A percentile compares a stretch with the other conserved stretches of the same genome.
Conservation (phyloP, 164 flowering plant genomes). For the Kingdonia uniflora region DNA sequence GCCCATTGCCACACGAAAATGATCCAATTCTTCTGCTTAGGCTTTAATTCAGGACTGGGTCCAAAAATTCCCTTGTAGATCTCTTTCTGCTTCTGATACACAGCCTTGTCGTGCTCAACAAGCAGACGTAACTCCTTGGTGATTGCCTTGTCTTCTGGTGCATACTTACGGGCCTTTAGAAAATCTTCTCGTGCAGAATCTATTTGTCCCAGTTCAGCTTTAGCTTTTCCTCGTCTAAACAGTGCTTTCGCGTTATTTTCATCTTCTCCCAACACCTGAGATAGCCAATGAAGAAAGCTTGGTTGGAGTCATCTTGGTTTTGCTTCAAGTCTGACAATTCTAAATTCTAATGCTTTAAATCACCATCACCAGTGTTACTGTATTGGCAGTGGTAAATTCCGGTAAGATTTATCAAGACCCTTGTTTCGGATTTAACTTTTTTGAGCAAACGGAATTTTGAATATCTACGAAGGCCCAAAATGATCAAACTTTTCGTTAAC, state of each 20-base stretch:
- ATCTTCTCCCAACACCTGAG: slow-evolving; percentile 77
- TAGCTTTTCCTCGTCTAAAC: slow-evolving; percentile 95
- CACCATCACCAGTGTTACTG: too few relatives aligned
- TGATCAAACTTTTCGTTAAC: too few relatives aligned
- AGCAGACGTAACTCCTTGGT: slow-evolving; percentile 54
- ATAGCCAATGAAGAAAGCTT: slow-evolving; percentile 3
- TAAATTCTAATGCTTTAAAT: not conserved
- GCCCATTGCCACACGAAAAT: slow-evolving; percentile 72
- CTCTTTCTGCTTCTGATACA: slow-evolving; percentile 88
- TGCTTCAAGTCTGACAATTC: not conserved
- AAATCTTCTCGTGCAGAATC: slow-evolving; percentile 91
- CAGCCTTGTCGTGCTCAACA: slow-evolving; percentile 76
- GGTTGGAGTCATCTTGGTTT: not conserved
- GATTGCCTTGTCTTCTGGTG: slow-evolving; percentile 81
- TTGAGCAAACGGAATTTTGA: too few relatives aligned
- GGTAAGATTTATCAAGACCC: too few relatives aligned
- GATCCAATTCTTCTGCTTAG: slow-evolving; percentile 39
- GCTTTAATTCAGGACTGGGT: slow-evolving; percentile 64
- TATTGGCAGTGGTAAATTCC: too few relatives aligned
- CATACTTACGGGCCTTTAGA: slow-evolving; percentile 69
- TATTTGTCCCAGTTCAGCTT: slow-evolving; percentile 89
- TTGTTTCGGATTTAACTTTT: too few relatives aligned
- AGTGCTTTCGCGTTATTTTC: slow-evolving; percentile 84
- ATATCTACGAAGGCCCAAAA: too few relatives aligned
- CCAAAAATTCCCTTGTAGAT: slow-evolving; percentile 86